Base-by-base conservation (phyloP, 345 rosid species). In the Camelina sativa region DNA sequence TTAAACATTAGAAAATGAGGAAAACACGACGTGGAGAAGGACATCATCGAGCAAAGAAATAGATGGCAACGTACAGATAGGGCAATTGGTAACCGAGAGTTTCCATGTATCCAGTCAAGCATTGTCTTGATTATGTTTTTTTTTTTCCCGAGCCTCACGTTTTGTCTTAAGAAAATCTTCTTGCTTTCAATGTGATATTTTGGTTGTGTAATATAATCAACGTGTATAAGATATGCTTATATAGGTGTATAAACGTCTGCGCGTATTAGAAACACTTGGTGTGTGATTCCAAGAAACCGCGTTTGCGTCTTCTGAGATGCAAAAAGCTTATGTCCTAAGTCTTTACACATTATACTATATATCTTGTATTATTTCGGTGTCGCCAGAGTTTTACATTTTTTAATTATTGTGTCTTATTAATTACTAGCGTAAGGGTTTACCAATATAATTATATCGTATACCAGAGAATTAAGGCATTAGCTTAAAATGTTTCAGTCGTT, bases 81-180 rank as follows among this genome's bases (percentile, higher is more conserved):
- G 62, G 94, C 80, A 67, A 82, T 77, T 76, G 87, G 83, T 43
- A 76, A 35, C 10, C 80, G 65, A 41, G 83, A 71, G 44, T 75
- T 86, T 69, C 92, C 76, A 76, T 71, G 77, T 16, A 82, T 58
- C 88, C 89, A 82, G 73, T 87, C 87, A 34, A 85, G 71, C 91
- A 89, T 88, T 68, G 44, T 71, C 16, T 48, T 25, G 1, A 19
- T 2, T 54, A 15, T 65, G 35, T 7, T 23, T 44, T 13, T 3
- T 13, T 3, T 25, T 47, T 20, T 20, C 22, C 4, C 10, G 16
- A 44, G 72, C 58, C 41, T 69, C 54, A 69, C 40, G 65, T 71
- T 58, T 53, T 22, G 55, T 66, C 16, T 64, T 19, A 25, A 25
- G 15, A 38, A 30, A 19, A 20, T 17, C 35, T 40, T 40, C 53